A percentile compares a stretch with the other conserved stretches of the same genome.
Conservation (phyloP, 768 basidiomycete genomes). For the Termitomyces sp. region DNA sequence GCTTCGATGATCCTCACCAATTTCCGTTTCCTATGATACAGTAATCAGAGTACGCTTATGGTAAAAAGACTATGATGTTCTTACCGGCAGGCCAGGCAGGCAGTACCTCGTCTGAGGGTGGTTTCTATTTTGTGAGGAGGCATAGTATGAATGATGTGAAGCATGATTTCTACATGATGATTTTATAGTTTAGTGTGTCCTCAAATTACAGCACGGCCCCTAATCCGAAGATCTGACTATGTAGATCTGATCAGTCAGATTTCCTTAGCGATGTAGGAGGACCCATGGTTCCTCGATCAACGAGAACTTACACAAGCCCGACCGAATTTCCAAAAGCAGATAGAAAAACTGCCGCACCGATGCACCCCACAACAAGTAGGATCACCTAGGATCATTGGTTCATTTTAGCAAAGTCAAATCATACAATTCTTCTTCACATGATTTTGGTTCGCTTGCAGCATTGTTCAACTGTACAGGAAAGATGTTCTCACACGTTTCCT, state of each 20-base stretch:
- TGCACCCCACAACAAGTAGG: neutral
- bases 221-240: slow-evolving; percentile 3
- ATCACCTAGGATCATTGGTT: neutral
- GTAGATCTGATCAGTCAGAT: slow-evolving; percentile 8
- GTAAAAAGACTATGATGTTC: slow-evolving; percentile 4
- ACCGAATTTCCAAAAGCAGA: slow-evolving; percentile 8
- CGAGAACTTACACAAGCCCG: slow-evolving; percentile 5
- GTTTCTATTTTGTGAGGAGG: slow-evolving; percentile 18
- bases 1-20: slow-evolving; percentile 26
- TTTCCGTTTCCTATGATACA: slow-evolving; percentile 35
- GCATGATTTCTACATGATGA: neutral
- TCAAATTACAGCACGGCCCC: slow-evolving; percentile 3
- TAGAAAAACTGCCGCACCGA: neutral
- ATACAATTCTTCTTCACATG: neutral
- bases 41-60: neutral
- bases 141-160: slow-evolving; percentile 6
- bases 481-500: too few species aligned
- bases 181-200: slow-evolving; percentile 5
- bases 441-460: neutral
- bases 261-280: neutral
- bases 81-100: slow-evolving; percentile 43
- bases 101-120: slow-evolving; percentile 36
- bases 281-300: slow-evolving; percentile 2
- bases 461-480: neutral
- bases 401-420: neutral